Percentiles rank a stretch among this genome's conserved stretches.
Evolutionary conservation across 2,329 filamentous ascomycete species (phyloP).

Genomic region (Xylariaceae sp.): DNA sequence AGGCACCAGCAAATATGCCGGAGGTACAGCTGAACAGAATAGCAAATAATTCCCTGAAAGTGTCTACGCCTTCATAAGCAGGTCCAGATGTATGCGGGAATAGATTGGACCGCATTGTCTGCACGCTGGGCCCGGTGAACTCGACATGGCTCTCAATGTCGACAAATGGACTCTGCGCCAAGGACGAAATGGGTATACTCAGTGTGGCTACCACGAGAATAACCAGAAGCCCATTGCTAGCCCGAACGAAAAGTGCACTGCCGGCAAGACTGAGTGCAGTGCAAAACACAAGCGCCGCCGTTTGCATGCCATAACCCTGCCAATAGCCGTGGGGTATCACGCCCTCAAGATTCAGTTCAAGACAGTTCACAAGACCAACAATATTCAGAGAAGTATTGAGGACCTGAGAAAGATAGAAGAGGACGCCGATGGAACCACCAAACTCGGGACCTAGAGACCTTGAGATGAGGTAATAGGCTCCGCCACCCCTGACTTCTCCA

Average conservation of each 20-base stretch:
- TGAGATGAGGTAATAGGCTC: conserved; percentile 86
- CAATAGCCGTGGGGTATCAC: conserved; percentile 68
- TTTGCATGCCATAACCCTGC: conserved; percentile 73
- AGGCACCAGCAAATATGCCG: conserved; percentile 67
- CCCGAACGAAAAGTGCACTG: conserved; percentile 73
- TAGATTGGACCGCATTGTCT: conserved; percentile 71
- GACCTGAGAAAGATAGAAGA: conserved; percentile 87
- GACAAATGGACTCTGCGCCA: conserved; percentile 64
- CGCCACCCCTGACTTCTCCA: conserved; percentile 81
- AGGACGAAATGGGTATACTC: conserved; percentile 76
- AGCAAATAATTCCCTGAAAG: conserved; percentile 78
- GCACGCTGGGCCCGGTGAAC: conserved; percentile 71
- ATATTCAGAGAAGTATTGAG: conserved; percentile 86
- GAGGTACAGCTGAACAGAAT: conserved; percentile 71
- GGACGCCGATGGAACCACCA: conserved; percentile 79
- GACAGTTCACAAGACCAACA: conserved; percentile 78
- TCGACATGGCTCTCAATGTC: conserved; percentile 59
- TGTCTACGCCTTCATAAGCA: conserved; percentile 59
- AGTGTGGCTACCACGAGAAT: conserved; percentile 69
- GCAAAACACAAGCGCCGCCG: conserved; percentile 65
- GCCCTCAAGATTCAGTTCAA: conserved; percentile 68
- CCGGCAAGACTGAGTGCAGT: conserved; percentile 74
- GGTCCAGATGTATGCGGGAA: conserved; percentile 63
- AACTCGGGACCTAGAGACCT: conserved; percentile 83
- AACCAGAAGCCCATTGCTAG: conserved; percentile 70